Conservation (phyloP, 345 rosid genomes). For the Citrus unshiu region DNA sequence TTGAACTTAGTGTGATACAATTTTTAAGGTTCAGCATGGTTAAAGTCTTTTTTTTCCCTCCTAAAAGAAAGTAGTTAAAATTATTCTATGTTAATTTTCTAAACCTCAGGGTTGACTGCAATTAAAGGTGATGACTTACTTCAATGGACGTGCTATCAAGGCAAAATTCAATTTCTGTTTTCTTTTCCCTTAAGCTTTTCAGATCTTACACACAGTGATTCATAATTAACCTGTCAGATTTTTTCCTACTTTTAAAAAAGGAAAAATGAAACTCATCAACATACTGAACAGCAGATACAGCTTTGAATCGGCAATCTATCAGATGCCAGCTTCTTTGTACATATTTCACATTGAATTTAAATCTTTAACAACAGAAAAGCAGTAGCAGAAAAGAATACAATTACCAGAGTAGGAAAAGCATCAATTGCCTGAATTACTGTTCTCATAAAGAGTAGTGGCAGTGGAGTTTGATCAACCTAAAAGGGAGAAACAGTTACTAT, state of each 20-base stretch:
- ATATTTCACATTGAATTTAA: neutral
- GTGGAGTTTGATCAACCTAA: slow-evolving; percentile 89
- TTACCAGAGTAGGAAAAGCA: slow-evolving; percentile 93
- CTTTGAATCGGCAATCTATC: neutral
- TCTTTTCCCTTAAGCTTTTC: neutral
- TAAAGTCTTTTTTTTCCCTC: neutral
- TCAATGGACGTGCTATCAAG: neutral
- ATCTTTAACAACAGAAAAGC: neutral
- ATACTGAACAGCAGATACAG: neutral
- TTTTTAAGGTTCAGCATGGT: neutral
- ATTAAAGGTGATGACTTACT: neutral
- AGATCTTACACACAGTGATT: neutral
- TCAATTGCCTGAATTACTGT: slow-evolving; percentile 97
- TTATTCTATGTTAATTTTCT: neutral
- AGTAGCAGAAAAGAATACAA: neutral
- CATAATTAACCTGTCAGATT: neutral
- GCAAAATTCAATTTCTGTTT: neutral
- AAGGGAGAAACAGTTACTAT: slow-evolving; percentile 18
- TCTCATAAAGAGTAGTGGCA: slow-evolving; percentile 96
- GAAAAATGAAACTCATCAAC: neutral
- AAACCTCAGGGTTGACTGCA: neutral
- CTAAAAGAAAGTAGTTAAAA: no score
- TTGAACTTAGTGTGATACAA: neutral
- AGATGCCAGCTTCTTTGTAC: neutral
- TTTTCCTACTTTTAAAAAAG: neutral